Evolutionary conservation across 164 flowering plant genomes (phyloP).

Genomic region (Kalanchoe fedtschenkoi): DNA sequence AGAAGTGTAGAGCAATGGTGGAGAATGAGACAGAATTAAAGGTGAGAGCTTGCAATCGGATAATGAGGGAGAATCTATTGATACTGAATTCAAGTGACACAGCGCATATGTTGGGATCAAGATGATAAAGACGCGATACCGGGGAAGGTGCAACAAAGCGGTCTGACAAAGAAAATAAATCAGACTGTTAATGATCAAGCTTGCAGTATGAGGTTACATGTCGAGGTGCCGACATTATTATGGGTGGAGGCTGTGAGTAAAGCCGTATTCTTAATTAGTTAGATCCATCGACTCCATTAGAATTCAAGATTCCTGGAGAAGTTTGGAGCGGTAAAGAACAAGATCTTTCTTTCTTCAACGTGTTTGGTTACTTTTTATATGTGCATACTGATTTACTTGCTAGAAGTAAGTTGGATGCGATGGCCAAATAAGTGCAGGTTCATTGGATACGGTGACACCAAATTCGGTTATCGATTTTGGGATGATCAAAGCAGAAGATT

Average conservation of each 20-base stretch:
- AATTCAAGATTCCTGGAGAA: constrained; percentile 7
- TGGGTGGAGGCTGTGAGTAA: not conserved
- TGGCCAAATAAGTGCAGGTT: constrained; percentile 1
- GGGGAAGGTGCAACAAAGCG: not conserved
- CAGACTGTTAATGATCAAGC: constrained; percentile 3
- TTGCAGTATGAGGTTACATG: constrained; percentile 7
- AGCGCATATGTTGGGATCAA: not conserved
- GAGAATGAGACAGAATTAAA: not conserved
- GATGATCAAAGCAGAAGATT: constrained; percentile 7
- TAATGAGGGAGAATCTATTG: not conserved
- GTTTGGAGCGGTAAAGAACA: constrained; percentile 7
- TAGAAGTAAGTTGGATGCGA: not conserved
- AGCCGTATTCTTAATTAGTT: no score
- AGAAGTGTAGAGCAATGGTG: not conserved
- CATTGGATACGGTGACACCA: not conserved
- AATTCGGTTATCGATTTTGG: constrained; percentile 7
- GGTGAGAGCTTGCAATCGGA: not conserved
- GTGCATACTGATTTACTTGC: not conserved
- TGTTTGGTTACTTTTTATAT: not conserved
- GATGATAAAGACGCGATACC: not conserved
- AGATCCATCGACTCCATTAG: no score
- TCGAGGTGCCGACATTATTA: not conserved
- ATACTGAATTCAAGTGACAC: not conserved
- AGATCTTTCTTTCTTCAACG: not conserved
- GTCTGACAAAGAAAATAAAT: not conserved